Evolutionary conservation across 2,329 filamentous ascomycete species (phyloP).

Genomic region (Fusarium tricinctum): DNA sequence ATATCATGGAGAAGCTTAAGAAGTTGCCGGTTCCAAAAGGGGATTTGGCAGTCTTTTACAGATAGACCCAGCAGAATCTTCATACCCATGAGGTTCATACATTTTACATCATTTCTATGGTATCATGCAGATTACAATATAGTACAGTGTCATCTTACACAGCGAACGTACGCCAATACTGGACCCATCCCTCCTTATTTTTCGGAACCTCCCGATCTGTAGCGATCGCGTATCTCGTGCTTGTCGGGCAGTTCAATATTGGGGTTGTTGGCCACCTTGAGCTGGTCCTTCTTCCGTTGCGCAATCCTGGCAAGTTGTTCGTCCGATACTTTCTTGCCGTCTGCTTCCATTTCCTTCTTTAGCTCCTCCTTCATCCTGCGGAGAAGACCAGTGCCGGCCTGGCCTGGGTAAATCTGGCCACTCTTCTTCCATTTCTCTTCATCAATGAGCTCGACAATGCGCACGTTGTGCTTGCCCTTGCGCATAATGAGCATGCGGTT

Average conservation of each 20-base stretch:
- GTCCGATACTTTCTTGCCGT: slow-evolving; percentile 50
- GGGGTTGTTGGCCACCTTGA: slow-evolving; percentile 58
- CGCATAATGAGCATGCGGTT: slow-evolving; percentile 71
- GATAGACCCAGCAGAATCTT: slow-evolving; percentile 50
- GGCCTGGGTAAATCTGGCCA: slow-evolving; percentile 67
- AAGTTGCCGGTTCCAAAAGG: slow-evolving; percentile 65
- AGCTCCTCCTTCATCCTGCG: slow-evolving; percentile 60
- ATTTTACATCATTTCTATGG: slow-evolving; percentile 48
- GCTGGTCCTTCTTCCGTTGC: slow-evolving; percentile 35
- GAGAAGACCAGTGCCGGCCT: slow-evolving; percentile 64
- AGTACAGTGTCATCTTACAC: slow-evolving; percentile 50
- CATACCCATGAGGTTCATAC: slow-evolving; percentile 31
- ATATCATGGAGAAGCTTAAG: slow-evolving; percentile 78
- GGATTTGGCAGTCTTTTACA: slow-evolving; percentile 69
- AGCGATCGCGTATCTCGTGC: slow-evolving; percentile 51
- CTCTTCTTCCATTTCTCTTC: slow-evolving; percentile 67
- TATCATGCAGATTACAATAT: slow-evolving; percentile 50
- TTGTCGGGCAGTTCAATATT: slow-evolving; percentile 58
- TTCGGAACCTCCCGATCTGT: slow-evolving; percentile 26
- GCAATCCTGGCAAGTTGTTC: slow-evolving; percentile 47
- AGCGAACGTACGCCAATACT: slow-evolving; percentile 9
- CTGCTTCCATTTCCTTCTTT: slow-evolving; percentile 53
- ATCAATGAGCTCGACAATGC: slow-evolving; percentile 70
- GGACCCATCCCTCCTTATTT: slow-evolving; percentile 8
- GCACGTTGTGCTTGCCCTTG: slow-evolving; percentile 74